Evolutionary conservation across 2,329 filamentous ascomycete genomes (phyloP).

Genomic region (Pestalotiopsis sp.): DNA sequence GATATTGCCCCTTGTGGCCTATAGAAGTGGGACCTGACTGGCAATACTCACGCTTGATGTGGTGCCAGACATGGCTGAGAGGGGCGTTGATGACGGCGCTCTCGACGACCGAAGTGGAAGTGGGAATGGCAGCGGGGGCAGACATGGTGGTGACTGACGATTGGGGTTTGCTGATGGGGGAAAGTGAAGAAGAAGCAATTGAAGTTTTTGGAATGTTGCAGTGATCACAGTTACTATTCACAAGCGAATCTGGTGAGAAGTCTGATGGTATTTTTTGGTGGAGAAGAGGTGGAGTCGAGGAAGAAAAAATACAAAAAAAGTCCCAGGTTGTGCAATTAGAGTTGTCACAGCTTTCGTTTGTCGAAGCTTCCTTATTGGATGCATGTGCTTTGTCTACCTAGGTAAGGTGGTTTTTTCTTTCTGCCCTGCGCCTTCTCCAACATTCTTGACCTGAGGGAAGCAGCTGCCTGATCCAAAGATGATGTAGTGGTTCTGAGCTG

Average conservation of each 20-base stretch:
- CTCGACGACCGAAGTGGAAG: slow-evolving; percentile 67
- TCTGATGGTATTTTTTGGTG: background rate
- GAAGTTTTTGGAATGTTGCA: background rate
- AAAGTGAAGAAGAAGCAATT: background rate
- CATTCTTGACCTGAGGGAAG: background rate
- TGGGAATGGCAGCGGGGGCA: slow-evolving; percentile 51
- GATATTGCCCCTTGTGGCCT: background rate
- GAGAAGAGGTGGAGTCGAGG: background rate
- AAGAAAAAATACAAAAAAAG: background rate
- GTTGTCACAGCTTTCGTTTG: background rate
- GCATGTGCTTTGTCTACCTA: background rate
- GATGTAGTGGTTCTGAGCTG: background rate
- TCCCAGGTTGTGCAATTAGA: background rate
- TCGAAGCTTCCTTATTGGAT: background rate
- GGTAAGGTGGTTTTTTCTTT: background rate
- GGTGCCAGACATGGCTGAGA: slow-evolving; percentile 70
- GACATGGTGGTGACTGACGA: slow-evolving; percentile 37
- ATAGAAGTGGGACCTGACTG: background rate
- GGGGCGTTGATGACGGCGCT: slow-evolving; percentile 70
- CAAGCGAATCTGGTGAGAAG: background rate
- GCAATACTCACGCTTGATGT: slow-evolving; percentile 60
- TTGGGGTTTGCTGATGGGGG: background rate
- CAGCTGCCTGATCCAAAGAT: background rate
- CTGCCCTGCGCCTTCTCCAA: background rate
- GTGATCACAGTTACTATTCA: background rate